These are phyloP conservation scores for Cordyceps fumosorosea DNA, from an alignment of 2,329 filamentous ascomycete genomes.

Conservation along the genomic window DNA sequence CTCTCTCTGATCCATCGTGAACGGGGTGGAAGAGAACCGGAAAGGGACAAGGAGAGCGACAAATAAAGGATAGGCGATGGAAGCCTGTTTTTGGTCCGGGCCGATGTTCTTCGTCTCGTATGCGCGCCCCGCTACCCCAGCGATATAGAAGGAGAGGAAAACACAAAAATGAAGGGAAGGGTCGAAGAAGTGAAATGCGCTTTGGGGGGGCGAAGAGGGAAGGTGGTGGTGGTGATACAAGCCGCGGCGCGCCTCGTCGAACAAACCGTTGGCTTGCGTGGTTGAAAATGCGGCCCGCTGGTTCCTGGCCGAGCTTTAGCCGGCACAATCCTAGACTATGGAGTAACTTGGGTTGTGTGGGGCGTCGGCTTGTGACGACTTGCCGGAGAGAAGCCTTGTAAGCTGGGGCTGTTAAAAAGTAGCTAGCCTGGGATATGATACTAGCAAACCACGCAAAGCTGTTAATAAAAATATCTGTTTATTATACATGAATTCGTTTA, in stretches of 20 bases:
- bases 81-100: no score
- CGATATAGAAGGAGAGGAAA: background rate
- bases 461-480: no score
- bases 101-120: no score
- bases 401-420: no score
- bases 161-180: background rate
- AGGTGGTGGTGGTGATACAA: background rate
- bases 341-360: background rate
- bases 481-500: no score
- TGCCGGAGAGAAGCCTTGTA: conserved; percentile 3
- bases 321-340: background rate
- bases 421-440: no score
- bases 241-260: background rate
- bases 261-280: background rate
- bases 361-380: conserved; percentile 4
- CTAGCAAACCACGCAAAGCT: no score
- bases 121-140: no score
- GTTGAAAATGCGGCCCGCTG: background rate
- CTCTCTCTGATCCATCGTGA: conserved; percentile 70
- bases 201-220: background rate
- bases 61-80: background rate
- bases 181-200: background rate
- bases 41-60: background rate
- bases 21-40: background rate
- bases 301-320: background rate